A percentile compares a stretch with the other conserved stretches of the same genome.
Conservation (phyloP, 2,329 filamentous ascomycete species). For the Balansia obtecta region DNA sequence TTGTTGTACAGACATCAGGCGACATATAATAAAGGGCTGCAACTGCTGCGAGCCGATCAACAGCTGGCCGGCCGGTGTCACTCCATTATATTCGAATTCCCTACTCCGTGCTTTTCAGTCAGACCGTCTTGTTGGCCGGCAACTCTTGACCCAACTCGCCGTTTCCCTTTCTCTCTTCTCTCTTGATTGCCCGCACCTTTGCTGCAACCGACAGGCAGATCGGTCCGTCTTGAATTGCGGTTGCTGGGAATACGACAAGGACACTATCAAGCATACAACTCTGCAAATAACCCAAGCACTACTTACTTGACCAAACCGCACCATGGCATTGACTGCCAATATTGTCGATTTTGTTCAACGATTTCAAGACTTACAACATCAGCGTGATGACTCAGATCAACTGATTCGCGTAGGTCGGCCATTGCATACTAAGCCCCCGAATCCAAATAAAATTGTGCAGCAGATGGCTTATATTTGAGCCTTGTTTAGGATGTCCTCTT, state of each 20-base stretch:
- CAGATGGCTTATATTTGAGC: background rate
- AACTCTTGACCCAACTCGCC: background rate
- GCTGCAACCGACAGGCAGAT: background rate
- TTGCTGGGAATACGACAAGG: no score
- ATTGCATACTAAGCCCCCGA: background rate
- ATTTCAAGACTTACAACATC: constrained; percentile 30
- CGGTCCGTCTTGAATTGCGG: no score
- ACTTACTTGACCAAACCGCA: background rate
- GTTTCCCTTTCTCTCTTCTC: background rate
- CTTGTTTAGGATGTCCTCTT: constrained; percentile 18
- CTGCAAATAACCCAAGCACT: background rate
- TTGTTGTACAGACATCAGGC: no score
- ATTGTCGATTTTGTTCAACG: constrained; percentile 35
- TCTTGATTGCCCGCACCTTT: background rate
- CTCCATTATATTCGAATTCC: no score
- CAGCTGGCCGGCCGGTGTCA: no score
- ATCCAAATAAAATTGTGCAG: no score
- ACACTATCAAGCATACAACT: background rate
- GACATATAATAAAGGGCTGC: no score
- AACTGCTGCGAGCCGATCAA: no score
- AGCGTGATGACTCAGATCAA: constrained; percentile 28
- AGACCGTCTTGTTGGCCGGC: no score
- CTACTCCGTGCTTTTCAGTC: no score
- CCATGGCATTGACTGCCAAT: constrained; percentile 14
- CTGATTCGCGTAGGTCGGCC: constrained; percentile 31